Evolutionary conservation across 768 basidiomycete species (phyloP).

Genomic region (Epithele typhae): DNA sequence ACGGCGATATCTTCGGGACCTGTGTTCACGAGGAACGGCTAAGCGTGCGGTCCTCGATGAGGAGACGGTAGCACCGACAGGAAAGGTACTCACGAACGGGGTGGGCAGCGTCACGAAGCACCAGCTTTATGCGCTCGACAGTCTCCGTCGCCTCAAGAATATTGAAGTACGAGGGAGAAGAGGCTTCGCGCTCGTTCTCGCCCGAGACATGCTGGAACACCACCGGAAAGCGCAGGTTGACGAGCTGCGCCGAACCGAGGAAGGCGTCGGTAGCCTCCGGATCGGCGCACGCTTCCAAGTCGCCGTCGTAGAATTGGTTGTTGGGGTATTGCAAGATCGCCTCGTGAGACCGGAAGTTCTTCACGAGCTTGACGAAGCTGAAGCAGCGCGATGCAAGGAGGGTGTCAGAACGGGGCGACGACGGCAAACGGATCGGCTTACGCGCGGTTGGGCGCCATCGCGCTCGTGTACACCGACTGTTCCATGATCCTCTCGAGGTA

Average conservation of each 20-base stretch:
- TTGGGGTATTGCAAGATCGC: conserved; percentile 56
- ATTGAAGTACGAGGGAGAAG: conserved; percentile 39
- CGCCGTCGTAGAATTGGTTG: conserved; percentile 33
- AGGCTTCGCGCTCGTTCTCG: conserved; percentile 29
- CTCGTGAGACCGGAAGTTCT: conserved; percentile 55
- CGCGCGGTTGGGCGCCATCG: no score
- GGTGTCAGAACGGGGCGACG: no score
- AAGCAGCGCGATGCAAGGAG: conserved; percentile 10
- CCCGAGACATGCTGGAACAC: conserved; percentile 33
- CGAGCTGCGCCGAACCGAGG: conserved; percentile 26
- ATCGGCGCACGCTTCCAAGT: conserved; percentile 28
- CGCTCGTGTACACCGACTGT: conserved; percentile 25
- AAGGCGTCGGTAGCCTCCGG: conserved; percentile 21
- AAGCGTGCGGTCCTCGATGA: no score
- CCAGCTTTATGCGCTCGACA: conserved; percentile 28
- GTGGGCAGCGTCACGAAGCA: conserved; percentile 23
- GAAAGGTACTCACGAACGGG: conserved; percentile 22
- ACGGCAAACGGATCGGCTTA: no score
- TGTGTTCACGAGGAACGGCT: no score
- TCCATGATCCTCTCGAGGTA: conserved; percentile 23
- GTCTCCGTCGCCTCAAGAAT: conserved; percentile 31
- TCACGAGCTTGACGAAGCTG: conserved; percentile 33
- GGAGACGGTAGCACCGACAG: no score
- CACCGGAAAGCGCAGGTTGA: conserved; percentile 24
- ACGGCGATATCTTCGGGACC: conserved; percentile 33